Conservation (phyloP, 495 filamentous ascomycete species). For the Penicillium ochrochloron region DNA sequence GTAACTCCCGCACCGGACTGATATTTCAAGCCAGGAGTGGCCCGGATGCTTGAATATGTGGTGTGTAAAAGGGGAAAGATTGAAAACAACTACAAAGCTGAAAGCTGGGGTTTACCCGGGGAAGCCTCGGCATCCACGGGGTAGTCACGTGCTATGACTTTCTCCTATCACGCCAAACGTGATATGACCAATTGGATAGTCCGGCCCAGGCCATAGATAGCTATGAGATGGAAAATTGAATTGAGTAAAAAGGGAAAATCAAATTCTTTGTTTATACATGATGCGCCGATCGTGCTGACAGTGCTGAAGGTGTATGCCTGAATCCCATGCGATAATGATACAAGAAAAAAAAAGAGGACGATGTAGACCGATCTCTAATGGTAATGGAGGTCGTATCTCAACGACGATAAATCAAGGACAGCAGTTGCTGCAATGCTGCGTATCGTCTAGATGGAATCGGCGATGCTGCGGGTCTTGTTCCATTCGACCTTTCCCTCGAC, state of each 20-base stretch:
- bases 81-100: conserved; percentile 1
- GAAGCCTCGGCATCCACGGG: conserved; percentile 27
- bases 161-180: conserved; percentile 5
- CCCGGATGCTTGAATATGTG: not conserved
- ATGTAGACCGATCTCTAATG: conserved; percentile 22
- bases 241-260: conserved; percentile 23
- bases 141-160: conserved; percentile 17
- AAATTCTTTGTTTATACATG: conserved; percentile 40
- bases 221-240: not conserved
- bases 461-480: conserved; percentile 46
- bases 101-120: conserved; percentile 14
- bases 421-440: not conserved
- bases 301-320: conserved; percentile 29
- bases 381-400: conserved; percentile 13
- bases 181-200: not conserved
- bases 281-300: conserved; percentile 49
- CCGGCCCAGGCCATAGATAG: not conserved
- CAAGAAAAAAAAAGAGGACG: conserved; percentile 31
- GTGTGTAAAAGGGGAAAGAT: not conserved
- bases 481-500: conserved; percentile 64
- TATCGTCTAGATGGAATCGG: conserved; percentile 33
- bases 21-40: not conserved
- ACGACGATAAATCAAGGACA: not conserved
- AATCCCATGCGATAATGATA: conserved; percentile 43
- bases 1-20: not conserved